Evolutionary conservation across 345 rosid genomes (phyloP), one percentile per base, ranked within the genome.

Genomic region (Gossypium sturtianum): DNA sequence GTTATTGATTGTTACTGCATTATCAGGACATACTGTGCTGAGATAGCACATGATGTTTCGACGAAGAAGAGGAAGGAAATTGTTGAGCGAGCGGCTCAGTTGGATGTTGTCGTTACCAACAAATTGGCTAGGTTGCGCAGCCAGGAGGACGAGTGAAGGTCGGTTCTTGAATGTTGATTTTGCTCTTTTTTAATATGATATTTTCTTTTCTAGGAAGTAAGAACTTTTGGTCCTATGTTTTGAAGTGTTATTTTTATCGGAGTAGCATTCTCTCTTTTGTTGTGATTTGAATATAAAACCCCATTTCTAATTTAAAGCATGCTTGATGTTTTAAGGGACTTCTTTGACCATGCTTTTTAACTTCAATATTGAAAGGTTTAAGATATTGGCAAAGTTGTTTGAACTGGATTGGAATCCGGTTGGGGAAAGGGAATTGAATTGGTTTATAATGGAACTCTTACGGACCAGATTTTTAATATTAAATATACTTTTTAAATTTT

Each of bases 11-110:
- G 1, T 4, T 38, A 51, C 22, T 63, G 43, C 41, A 62, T 77
- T 74, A 19, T 0, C 66, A 87, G 90, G 90, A 84, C 84, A 2
- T 90, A 88, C 75, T 90, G 90, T 78, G 94, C 94, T 8, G 92
- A 90, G 83, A 88, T 90, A 58, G 89, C 92, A 2, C 90, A 90
- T 61, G 73, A 88, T 10, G 83, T 90, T 52, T 90, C 94, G 0
- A 86, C 90, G 70, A 59, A 59, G 64, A 59, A 59, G 41, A 59
- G 38, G 17, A 59, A 59, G 63, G 64, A 25, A 25, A 59, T 59
- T 0, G 64, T 59, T 2, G 64, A 59, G 17, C 64, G 64, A 25
- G 64, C 64, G 13, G 38, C 64, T 3, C 64, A 59, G 64, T 25
- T 59, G 17, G 64, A 59, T 23, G 38, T 59, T 25, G 64, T 23